Evolutionary conservation across 1,139 yeast genomes (phyloP).

Genomic region (Hemisphaericaspora xylofermentans): DNA sequence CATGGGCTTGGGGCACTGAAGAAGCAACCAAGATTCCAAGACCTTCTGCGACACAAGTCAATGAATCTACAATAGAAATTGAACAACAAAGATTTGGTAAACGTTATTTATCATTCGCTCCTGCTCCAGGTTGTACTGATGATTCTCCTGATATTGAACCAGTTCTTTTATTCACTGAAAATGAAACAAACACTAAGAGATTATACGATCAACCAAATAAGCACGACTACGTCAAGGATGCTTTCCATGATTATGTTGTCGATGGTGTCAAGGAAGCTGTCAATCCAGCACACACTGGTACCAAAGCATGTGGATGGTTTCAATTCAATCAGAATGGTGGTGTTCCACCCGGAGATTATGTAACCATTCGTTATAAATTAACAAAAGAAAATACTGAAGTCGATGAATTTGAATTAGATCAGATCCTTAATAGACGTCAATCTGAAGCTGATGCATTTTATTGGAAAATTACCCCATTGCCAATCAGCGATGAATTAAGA

Average conservation of each 20-base stretch:
- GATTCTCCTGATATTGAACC: constrained; percentile 72
- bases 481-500: constrained; percentile 79
- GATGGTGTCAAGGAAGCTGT: constrained; percentile 58
- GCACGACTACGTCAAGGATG: constrained; percentile 72
- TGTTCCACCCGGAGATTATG: constrained; percentile 87
- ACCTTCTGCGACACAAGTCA: constrained; percentile 51
- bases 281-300: constrained; percentile 40
- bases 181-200: constrained; percentile 75
- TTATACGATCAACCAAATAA: constrained; percentile 65
- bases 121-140: constrained; percentile 77
- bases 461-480: constrained; percentile 86
- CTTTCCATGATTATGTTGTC: constrained; percentile 81
- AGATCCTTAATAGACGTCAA: constrained; percentile 69
- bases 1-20: constrained; percentile 87
- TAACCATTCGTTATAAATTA: constrained; percentile 79
- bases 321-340: constrained; percentile 73
- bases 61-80: constrained; percentile 52
- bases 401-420: constrained; percentile 78
- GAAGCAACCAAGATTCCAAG: constrained; percentile 43
- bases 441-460: constrained; percentile 94
- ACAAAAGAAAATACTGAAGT: constrained; percentile 50
- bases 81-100: constrained; percentile 73
- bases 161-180: constrained; percentile 76
- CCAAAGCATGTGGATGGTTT: constrained; percentile 81
- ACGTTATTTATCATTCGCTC: constrained; percentile 73